Evolutionary conservation across 2,329 filamentous ascomycete genomes (phyloP).

Genomic region (Biscogniauxia marginata): DNA sequence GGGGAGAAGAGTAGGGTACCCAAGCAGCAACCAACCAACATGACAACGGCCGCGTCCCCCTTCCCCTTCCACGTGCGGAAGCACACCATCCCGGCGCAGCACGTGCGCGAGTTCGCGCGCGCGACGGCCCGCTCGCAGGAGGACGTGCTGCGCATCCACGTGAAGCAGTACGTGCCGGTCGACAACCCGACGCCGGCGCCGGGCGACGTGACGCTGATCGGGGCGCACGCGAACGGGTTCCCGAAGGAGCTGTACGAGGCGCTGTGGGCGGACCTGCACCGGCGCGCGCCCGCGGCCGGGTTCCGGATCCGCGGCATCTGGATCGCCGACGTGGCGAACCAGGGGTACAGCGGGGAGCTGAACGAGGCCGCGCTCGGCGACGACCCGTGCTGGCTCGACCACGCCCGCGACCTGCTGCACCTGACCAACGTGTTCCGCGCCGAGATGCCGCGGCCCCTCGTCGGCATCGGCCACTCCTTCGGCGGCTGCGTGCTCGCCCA

Average conservation of each 20-base stretch:
- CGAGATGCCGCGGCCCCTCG: constrained; percentile 75
- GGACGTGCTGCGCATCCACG: constrained; percentile 67
- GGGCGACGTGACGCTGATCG: constrained; percentile 83
- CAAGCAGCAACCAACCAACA: neutral
- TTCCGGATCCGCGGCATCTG: constrained; percentile 79
- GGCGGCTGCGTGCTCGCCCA: constrained; percentile 73
- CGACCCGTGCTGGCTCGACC: constrained; percentile 86
- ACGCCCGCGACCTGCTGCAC: constrained; percentile 78
- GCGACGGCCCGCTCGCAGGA: constrained; percentile 73
- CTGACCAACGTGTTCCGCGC: constrained; percentile 81
- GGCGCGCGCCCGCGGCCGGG: constrained; percentile 48
- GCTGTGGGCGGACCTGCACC: constrained; percentile 79
- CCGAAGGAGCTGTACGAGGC: constrained; percentile 96
- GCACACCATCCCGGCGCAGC: constrained; percentile 70
- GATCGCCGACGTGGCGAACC: constrained; percentile 86
- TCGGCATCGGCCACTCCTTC: constrained; percentile 89
- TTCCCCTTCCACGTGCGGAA: constrained; percentile 65
- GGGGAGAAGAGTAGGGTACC: neutral
- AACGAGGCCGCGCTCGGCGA: constrained; percentile 78
- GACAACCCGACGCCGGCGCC: constrained; percentile 65
- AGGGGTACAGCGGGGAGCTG: constrained; percentile 74
- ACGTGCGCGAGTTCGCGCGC: constrained; percentile 78
- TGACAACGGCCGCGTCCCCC: neutral
- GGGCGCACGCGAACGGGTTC: constrained; percentile 87
- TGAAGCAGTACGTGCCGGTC: constrained; percentile 86